Evolutionary conservation across 768 basidiomycete genomes (phyloP).

Genomic region (Hypholoma sublateritium): DNA sequence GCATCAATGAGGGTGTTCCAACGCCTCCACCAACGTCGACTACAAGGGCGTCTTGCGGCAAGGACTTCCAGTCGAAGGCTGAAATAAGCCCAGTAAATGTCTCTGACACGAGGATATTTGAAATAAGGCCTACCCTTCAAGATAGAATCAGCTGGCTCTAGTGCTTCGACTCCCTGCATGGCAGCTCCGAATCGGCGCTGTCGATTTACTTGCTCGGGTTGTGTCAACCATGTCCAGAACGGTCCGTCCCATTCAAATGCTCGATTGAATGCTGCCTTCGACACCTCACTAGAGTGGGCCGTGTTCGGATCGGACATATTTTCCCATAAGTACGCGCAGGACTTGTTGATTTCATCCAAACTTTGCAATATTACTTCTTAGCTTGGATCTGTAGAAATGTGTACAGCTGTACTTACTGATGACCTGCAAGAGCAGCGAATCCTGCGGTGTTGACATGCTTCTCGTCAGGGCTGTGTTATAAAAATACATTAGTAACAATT

Average conservation of each 20-base stretch:
- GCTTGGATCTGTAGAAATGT: not conserved
- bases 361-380: slow-evolving; percentile 9
- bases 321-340: slow-evolving; percentile 26
- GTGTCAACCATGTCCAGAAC: slow-evolving; percentile 21
- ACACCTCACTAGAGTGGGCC: slow-evolving; percentile 16
- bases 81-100: not conserved
- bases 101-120: not conserved
- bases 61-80: slow-evolving; percentile 61
- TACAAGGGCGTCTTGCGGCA: slow-evolving; percentile 49
- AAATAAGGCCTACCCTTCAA: slow-evolving; percentile 12
- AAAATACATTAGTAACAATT: not conserved
- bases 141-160: slow-evolving; percentile 17
- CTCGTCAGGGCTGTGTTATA: slow-evolving; percentile 17
- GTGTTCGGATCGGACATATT: slow-evolving; percentile 22
- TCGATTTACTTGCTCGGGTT: slow-evolving; percentile 22
- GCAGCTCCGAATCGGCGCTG: slow-evolving; percentile 27
- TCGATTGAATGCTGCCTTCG: slow-evolving; percentile 16
- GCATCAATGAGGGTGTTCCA: slow-evolving; percentile 40
- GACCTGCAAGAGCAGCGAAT: slow-evolving; percentile 24
- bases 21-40: slow-evolving; percentile 76
- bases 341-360: slow-evolving; percentile 23
- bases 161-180: slow-evolving; percentile 21
- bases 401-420: slow-evolving; percentile 15
- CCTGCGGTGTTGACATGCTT: slow-evolving; percentile 29
- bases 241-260: slow-evolving; percentile 16